These are phyloP conservation scores for Heliocybe sulcata DNA, from an alignment of 1,284 basidiomycete species.

Conservation along the genomic window DNA sequence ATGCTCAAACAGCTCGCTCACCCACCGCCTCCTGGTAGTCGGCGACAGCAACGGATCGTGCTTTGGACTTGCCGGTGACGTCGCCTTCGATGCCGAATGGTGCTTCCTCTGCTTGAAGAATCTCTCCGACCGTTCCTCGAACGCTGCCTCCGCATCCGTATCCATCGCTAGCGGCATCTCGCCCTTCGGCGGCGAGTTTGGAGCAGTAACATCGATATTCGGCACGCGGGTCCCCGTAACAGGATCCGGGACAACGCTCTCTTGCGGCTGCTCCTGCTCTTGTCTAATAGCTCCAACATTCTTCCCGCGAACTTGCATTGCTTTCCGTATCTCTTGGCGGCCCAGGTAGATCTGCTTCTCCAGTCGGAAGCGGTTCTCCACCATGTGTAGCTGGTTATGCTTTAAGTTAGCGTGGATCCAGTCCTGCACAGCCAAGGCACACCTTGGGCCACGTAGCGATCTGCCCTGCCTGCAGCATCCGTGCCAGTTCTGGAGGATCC, in stretches of 20 bases:
- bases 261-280: background rate
- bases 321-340: constrained; percentile 50
- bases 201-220: constrained; percentile 1
- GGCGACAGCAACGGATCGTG: background rate
- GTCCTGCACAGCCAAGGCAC: constrained; percentile 9
- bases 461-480: constrained; percentile 84
- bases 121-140: constrained; percentile 15
- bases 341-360: constrained; percentile 83
- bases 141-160: constrained; percentile 50
- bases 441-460: constrained; percentile 96
- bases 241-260: constrained; percentile 12
- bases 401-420: background rate
- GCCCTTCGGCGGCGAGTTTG: constrained; percentile 23
- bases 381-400: constrained; percentile 74
- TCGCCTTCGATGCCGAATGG: background rate
- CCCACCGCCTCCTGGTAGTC: constrained; percentile 5
- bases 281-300: background rate
- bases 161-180: constrained; percentile 53
- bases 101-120: background rate
- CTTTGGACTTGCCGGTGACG: constrained; percentile 13
- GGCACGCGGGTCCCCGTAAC: constrained; percentile 11
- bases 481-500: constrained; percentile 65
- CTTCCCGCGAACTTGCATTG: constrained; percentile 17
- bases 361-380: constrained; percentile 75
- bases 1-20: constrained; percentile 3